Evolutionary conservation across 2,329 filamentous ascomycete genomes (phyloP), one percentile per base, ranked within the genome.

Genomic region (Trichoderma gracile): DNA sequence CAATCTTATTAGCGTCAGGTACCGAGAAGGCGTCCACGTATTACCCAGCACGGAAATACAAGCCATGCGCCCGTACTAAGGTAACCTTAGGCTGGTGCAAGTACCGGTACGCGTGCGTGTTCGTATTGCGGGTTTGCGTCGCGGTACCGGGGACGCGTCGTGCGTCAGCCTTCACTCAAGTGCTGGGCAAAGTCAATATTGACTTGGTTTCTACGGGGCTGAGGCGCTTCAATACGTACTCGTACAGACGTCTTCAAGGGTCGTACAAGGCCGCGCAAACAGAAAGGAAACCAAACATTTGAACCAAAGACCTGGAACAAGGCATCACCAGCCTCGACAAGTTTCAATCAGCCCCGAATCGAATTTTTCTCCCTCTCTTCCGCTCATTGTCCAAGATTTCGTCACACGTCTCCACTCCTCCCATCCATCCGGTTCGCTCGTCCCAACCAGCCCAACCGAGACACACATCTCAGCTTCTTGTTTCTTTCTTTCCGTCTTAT

Each of bases 1-100:
- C 49, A 62, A 62, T 62, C 59, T 62, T 62, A 62, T 52, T 61
- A 61, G 57, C 49, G 47, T 43, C 47, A 30, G 52, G 49, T 52
- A 52, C 49, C 49, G 19, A 21, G 45, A 47, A 49, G 33, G 15
- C n/a, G n/a, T n/a, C n/a, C n/a, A n/a, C n/a, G 57, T 33, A 56
- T 30, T 43, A 43, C 46, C 47, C 45, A 33, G 25, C 45, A 61
- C 57, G 45, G 46, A 46, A 52, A 43, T 52, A 25, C 49, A 17
- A n/a, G 25, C 47, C 47, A 27, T 25, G 23, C 25, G 4, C 12
- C 33, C 33, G 33, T 14, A n/a, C n/a, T n/a, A n/a, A 12, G 33
- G 33, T 14, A 10, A 33, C 8, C 9, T 10, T 12, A 14, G 14
- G 33, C 12, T 27, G 4, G 25, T 27, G 33, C 33, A 38, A 14